Conservation (phyloP, 2,329 filamentous ascomycete species). For the Cladosporium sp. region DNA sequence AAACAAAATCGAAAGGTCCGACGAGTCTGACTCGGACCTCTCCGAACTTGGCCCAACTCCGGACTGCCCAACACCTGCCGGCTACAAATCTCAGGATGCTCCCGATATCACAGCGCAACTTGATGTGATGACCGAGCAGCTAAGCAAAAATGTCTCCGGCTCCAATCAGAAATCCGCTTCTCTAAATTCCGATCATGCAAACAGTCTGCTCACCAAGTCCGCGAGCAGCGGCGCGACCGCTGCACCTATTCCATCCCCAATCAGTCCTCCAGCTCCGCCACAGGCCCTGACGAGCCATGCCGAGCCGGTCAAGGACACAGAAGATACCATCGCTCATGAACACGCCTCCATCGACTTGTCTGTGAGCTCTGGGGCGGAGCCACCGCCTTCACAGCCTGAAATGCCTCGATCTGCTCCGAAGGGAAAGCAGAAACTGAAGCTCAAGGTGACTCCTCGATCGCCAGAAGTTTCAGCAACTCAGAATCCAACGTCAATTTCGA, state of each 20-base stretch:
- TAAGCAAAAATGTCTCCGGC: background rate
- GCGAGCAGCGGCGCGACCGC: background rate
- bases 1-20: background rate
- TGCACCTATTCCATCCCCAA: background rate
- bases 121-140: background rate
- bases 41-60: background rate
- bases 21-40: background rate
- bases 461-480: background rate
- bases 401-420: background rate
- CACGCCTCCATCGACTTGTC: background rate
- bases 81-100: background rate
- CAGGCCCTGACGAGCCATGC: background rate
- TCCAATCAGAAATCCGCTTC: background rate
- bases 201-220: background rate
- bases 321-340: background rate
- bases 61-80: background rate
- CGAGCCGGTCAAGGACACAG: background rate
- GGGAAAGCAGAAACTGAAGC: background rate
- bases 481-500: background rate
- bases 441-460: background rate
- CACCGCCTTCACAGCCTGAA: background rate
- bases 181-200: background rate
- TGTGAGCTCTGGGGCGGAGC: background rate
- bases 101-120: background rate
- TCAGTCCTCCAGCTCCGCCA: background rate